These are phyloP conservation scores for Penicillium decumbens DNA, from an alignment of 2,329 filamentous ascomycete genomes.

Conservation along the genomic window DNA sequence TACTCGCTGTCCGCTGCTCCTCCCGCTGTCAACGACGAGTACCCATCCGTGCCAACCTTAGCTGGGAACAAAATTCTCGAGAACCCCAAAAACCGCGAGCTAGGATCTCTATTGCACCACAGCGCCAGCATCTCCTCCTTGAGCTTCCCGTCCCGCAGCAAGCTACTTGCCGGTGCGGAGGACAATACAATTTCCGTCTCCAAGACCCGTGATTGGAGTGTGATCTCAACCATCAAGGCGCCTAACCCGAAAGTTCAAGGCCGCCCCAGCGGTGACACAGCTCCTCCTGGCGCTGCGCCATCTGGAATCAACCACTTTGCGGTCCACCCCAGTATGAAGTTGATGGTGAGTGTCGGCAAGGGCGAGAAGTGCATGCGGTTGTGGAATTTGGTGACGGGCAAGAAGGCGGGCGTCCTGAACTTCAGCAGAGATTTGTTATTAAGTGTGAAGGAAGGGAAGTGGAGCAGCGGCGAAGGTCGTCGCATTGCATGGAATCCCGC, in stretches of 20 bases:
- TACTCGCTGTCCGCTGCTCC: conserved; percentile 77
- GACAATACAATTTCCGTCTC: conserved; percentile 89
- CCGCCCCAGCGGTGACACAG: conserved; percentile 84
- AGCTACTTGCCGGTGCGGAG: conserved; percentile 81
- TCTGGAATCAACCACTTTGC: conserved; percentile 93
- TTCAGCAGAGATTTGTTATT: conserved; percentile 70
- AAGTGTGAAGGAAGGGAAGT: conserved; percentile 70
- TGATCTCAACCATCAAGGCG: conserved; percentile 82
- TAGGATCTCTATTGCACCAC: conserved; percentile 85
- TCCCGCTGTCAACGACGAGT: conserved; percentile 52
- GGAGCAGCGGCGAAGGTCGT: conserved; percentile 75
- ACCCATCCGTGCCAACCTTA: conserved; percentile 61
- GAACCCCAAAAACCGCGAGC: conserved; percentile 79
- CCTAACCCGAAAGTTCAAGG: conserved; percentile 76
- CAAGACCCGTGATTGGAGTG: conserved; percentile 80
- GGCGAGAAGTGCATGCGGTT: conserved; percentile 87
- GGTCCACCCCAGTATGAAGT: conserved; percentile 90
- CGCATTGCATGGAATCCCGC: conserved; percentile 73
- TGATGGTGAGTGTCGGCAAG: conserved; percentile 89
- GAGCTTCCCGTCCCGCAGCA: conserved; percentile 76
- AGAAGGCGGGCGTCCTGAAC: conserved; percentile 87
- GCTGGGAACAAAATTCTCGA: conserved; percentile 71
- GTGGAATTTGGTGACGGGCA: conserved; percentile 95
- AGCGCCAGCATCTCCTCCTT: conserved; percentile 73
- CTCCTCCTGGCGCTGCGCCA: conserved; percentile 71